Conservation (phyloP, 225 moss, liverwort and hornwort genomes). For the Takakia lepidozioides region DNA sequence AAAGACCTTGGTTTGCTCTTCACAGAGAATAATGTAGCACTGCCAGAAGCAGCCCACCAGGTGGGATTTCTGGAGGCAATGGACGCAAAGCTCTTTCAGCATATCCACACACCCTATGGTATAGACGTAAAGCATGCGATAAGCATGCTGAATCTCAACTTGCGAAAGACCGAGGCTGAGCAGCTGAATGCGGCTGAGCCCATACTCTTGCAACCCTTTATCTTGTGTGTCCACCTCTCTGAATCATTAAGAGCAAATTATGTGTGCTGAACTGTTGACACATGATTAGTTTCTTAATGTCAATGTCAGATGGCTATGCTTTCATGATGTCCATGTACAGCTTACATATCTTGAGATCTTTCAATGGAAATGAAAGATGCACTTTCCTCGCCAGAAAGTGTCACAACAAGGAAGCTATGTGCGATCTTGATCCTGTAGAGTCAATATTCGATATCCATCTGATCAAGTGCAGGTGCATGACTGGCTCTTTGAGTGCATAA, state of each 20-base stretch:
- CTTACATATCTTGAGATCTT: background rate
- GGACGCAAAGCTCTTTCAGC: constrained; percentile 10
- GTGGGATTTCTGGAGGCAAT: constrained; percentile 8
- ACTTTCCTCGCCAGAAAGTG: no score
- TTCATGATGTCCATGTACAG: background rate
- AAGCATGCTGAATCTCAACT: constrained; percentile 4
- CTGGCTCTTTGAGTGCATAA: no score
- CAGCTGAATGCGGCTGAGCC: constrained; percentile 1
- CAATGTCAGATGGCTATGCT: background rate
- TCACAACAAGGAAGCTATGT: no score
- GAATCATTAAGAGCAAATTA: no score
- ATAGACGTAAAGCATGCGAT: constrained; percentile 10
- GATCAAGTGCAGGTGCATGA: no score
- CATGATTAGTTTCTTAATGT: no score
- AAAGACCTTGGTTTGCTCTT: constrained; percentile 6
- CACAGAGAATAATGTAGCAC: constrained; percentile 3
- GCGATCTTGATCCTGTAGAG: no score
- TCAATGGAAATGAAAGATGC: background rate
- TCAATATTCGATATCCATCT: no score
- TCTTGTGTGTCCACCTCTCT: constrained; percentile 6
- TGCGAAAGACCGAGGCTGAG: constrained; percentile 7
- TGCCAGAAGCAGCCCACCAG: constrained; percentile 10
- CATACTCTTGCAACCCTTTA: constrained; percentile 8
- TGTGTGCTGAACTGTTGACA: no score
- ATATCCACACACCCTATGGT: constrained; percentile 7